Base-by-base conservation (phyloP, 352 stramenopile species). In the Phytophthora hybrid region DNA sequence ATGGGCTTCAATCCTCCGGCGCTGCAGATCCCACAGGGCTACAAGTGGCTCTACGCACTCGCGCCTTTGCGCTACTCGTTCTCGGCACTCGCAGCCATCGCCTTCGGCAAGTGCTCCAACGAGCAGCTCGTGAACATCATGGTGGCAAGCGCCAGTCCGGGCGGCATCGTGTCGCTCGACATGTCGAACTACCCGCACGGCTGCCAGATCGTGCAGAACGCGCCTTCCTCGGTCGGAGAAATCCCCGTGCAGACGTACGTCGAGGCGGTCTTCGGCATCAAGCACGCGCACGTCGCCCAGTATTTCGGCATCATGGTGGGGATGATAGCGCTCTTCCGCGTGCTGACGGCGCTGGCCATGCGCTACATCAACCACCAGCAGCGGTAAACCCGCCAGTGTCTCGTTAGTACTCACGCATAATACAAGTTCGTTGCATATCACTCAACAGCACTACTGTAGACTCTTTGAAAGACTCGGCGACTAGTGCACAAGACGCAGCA, bases 311-410 rank as follows among this genome's bases (percentile, higher is more conserved):
- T 82, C 54, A 66, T 78, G 31, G 16, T 85, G 21, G 76, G 63
- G 26, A 78, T 69, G 60, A 74, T 87, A 34, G 66, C 75, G 23
- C 47, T 85, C 54, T 85, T 87, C 68, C 73, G 78, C 21, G 41
- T 88, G 23, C 63, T 87, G 14, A 66, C 72, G 0, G 59, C 66
- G 59, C 56, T 88, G 51, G 69, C 74, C n/a, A 78, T 88, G 69
- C 79, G 81, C 39, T 88, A 77, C 59, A 75, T 90, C 47, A 88
- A 87, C 59, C 66, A 81, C 51, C 75, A 79, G 61, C 71, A 77
- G 34, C 65, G 70, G 32, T 79, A 82, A 46, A 63, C 21, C 19
- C 31, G 47, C 32, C 18, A 44, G 53, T 26, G 13, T 21, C 13
- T 19, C 14, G 21, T 16, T 32, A 16, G 3, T 26, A 18, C 21